phyloP scores from a whole-genome alignment of 306 rosid species.

The Quercus mongolica region DNA sequence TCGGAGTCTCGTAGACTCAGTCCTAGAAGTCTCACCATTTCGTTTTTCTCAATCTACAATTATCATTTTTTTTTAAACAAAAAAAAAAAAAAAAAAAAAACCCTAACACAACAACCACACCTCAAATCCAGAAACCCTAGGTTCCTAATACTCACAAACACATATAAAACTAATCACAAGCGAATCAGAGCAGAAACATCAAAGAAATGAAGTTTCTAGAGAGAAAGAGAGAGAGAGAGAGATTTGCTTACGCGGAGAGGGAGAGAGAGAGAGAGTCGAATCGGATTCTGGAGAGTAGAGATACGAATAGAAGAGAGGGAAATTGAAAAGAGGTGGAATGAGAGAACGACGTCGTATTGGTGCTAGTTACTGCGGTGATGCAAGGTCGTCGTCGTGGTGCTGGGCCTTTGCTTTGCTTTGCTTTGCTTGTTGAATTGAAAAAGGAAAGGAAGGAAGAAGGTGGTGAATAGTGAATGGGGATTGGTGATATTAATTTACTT shows the following conservation, averaged over 20 bases:
- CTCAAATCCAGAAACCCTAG: neutral
- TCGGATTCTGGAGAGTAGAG: neutral
- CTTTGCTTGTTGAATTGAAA: neutral
- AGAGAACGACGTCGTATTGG: constrained; percentile 29
- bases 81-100: neutral
- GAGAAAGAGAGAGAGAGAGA: constrained; percentile 10
- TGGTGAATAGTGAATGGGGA: neutral
- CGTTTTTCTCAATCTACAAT: constrained; percentile 42
- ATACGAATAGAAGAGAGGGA: neutral
- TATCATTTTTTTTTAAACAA: neutral
- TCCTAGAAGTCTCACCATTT: constrained; percentile 82
- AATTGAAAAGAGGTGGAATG: too few relatives aligned
- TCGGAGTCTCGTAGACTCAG: constrained; percentile 55
- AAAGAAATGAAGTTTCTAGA: constrained; percentile 7
- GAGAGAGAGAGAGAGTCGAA: constrained; percentile 12
- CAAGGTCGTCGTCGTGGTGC: constrained; percentile 16
- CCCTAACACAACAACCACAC: constrained; percentile 13
- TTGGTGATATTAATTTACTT: neutral
- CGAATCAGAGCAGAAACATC: constrained; percentile 1
- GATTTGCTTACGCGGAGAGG: neutral
- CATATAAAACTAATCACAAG: constrained; percentile 10
- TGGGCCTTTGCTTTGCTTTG: too few relatives aligned
- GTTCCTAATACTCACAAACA: constrained; percentile 13
- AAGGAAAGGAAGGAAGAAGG: constrained; percentile 29
- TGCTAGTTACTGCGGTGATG: constrained; percentile 26